phyloP scores from a whole-genome alignment of 176 grass and related monocot genomes.

The Zoysia japonica region DNA sequence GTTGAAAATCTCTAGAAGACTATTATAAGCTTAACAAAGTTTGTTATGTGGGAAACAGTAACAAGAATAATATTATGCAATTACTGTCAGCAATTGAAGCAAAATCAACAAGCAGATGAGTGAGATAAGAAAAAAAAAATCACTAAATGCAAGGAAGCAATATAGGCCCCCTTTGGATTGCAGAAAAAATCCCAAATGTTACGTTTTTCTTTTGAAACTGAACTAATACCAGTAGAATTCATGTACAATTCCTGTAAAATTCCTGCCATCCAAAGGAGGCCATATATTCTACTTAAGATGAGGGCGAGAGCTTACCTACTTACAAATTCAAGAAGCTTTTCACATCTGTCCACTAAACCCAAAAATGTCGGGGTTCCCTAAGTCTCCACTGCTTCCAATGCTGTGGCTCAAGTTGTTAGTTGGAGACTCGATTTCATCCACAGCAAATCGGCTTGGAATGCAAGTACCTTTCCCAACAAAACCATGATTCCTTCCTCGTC shows the following conservation, averaged over 20 bases:
- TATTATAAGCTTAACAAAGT: constrained; percentile 15
- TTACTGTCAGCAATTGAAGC: background rate
- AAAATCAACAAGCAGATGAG: background rate
- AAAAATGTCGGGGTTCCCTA: constrained; percentile 63
- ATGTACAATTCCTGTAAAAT: no score
- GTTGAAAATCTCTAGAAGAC: constrained; percentile 6
- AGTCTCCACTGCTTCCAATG: constrained; percentile 71
- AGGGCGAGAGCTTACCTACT: constrained; percentile 52
- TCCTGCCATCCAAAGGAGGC: no score
- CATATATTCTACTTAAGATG: background rate
- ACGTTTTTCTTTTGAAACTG: no score
- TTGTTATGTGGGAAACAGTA: constrained; percentile 5
- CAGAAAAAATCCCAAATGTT: no score
- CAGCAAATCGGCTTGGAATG: constrained; percentile 81
- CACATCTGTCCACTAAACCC: constrained; percentile 75
- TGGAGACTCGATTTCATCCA: constrained; percentile 89
- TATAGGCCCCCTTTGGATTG: background rate
- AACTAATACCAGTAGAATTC: no score
- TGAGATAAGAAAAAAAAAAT: background rate
- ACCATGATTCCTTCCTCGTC: constrained; percentile 70
- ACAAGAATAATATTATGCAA: constrained; percentile 9
- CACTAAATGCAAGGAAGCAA: background rate
- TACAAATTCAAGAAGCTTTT: constrained; percentile 60
- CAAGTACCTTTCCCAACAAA: constrained; percentile 98
- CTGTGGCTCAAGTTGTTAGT: constrained; percentile 71